A percentile compares a stretch with the other conserved stretches of the same genome.
These are phyloP conservation scores for Coleophoma cylindrospora DNA, from an alignment of 2,329 filamentous ascomycete genomes.

Conservation along the genomic window DNA sequence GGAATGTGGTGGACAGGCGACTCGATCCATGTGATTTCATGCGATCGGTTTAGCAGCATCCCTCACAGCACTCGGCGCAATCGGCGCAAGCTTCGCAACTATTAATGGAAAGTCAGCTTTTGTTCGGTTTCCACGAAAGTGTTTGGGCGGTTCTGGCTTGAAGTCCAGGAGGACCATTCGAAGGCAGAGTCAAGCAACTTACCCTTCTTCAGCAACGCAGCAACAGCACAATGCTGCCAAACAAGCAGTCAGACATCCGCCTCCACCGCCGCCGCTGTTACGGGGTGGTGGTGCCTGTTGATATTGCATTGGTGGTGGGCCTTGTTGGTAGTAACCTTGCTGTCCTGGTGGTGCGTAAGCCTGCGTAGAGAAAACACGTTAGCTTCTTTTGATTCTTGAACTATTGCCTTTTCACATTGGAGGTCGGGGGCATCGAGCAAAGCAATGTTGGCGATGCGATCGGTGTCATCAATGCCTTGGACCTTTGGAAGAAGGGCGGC, in stretches of 20 bases:
- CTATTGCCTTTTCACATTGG: too few species aligned
- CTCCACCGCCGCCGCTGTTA: slow-evolving; percentile 30
- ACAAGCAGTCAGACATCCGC: slow-evolving; percentile 39
- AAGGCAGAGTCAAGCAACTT: neutral
- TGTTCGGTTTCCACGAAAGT: neutral
- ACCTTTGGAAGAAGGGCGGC: neutral
- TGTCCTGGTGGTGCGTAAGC: slow-evolving; percentile 8
- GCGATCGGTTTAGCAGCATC: slow-evolving; percentile 17
- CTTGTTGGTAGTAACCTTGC: slow-evolving; percentile 10
- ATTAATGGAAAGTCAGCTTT: neutral
- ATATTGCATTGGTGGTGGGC: slow-evolving; percentile 29
- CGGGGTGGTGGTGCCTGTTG: slow-evolving; percentile 31
- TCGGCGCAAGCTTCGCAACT: slow-evolving; percentile 43
- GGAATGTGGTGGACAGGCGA: neutral
- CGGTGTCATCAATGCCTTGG: too few species aligned
- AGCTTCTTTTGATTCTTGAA: neutral
- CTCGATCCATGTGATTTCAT: neutral
- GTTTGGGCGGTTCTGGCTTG: neutral
- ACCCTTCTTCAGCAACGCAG: slow-evolving; percentile 42
- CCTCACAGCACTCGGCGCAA: slow-evolving; percentile 29
- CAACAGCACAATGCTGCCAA: slow-evolving; percentile 45
- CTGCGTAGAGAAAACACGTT: slow-evolving; percentile 1
- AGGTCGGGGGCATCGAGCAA: too few species aligned
- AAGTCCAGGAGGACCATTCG: too few species aligned
- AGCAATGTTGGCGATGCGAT: too few species aligned